A percentile compares a stretch with the other conserved stretches of the same genome.
phyloP scores from a whole-genome alignment of 2,329 filamentous ascomycete species.

The Epichloe hybrida region DNA sequence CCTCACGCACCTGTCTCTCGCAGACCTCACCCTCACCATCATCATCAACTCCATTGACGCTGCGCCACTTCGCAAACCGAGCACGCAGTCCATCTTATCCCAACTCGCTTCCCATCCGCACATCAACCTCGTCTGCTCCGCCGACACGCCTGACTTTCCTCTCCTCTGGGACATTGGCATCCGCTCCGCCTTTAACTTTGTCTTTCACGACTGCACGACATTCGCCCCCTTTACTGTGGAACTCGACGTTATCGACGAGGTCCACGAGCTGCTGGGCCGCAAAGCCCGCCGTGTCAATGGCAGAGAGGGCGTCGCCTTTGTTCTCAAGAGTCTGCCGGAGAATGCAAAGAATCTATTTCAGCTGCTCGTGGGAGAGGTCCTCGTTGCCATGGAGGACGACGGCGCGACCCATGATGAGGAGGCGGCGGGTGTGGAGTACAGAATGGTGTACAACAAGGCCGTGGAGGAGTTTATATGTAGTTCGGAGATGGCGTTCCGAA shows the following conservation, averaged over 20 bases:
- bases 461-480: slow-evolving; percentile 95
- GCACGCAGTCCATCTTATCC: slow-evolving; percentile 59
- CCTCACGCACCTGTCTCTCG: slow-evolving; percentile 40
- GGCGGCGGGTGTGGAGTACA: slow-evolving; percentile 69
- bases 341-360: slow-evolving; percentile 83
- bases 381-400: slow-evolving; percentile 56
- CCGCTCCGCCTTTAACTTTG: slow-evolving; percentile 70
- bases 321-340: slow-evolving; percentile 78
- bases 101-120: slow-evolving; percentile 60
- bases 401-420: slow-evolving; percentile 25
- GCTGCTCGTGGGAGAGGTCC: slow-evolving; percentile 70
- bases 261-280: slow-evolving; percentile 74
- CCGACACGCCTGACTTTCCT: slow-evolving; percentile 77
- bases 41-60: slow-evolving; percentile 83
- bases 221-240: slow-evolving; percentile 63
- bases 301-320: slow-evolving; percentile 82
- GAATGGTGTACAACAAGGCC: slow-evolving; percentile 85
- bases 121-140: slow-evolving; percentile 64
- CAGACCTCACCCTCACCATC: slow-evolving; percentile 41
- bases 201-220: slow-evolving; percentile 91
- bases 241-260: slow-evolving; percentile 75
- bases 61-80: slow-evolving; percentile 55
- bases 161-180: slow-evolving; percentile 81
- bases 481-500: slow-evolving; percentile 90
- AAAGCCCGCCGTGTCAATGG: slow-evolving; percentile 70